A percentile compares a stretch with the other conserved stretches of the same genome.
These are phyloP conservation scores for Chalara sp. DNA, from an alignment of 2,329 filamentous ascomycete genomes.

Conservation along the genomic window DNA sequence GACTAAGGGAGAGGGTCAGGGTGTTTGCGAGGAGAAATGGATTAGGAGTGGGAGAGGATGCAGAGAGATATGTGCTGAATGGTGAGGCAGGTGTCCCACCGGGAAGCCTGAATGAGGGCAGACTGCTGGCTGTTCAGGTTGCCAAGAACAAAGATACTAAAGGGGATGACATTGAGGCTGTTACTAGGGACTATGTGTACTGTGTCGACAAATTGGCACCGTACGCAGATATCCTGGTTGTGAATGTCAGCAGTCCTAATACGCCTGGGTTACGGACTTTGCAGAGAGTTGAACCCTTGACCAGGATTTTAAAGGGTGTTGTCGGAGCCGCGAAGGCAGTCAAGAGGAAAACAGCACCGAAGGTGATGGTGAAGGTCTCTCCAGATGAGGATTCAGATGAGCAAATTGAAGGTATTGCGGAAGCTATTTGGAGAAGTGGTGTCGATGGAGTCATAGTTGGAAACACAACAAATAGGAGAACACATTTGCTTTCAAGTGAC, in stretches of 20 bases:
- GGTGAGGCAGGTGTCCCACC: slow-evolving; percentile 73
- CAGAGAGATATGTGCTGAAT: slow-evolving; percentile 68
- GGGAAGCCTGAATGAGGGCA: slow-evolving; percentile 70
- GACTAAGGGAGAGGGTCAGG: slow-evolving; percentile 70
- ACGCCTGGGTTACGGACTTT: slow-evolving; percentile 84
- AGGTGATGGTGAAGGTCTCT: slow-evolving; percentile 96
- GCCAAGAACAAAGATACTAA: slow-evolving; percentile 95
- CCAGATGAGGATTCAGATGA: slow-evolving; percentile 85
- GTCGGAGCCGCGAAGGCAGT: slow-evolving; percentile 68
- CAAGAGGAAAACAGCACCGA: slow-evolving; percentile 64
- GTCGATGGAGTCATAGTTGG: slow-evolving; percentile 95
- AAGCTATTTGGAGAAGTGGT: slow-evolving; percentile 74
- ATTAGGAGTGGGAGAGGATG: slow-evolving; percentile 52
- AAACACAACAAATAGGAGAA: slow-evolving; percentile 86
- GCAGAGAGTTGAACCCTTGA: slow-evolving; percentile 78
- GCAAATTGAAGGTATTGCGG: slow-evolving; percentile 82
- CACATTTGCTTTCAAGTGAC: slow-evolving; percentile 61
- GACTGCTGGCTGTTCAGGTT: slow-evolving; percentile 83
- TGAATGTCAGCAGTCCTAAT: slow-evolving; percentile 96
- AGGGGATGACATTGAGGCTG: slow-evolving; percentile 75
- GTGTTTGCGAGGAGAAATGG: slow-evolving; percentile 66
- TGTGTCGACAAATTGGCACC: slow-evolving; percentile 76
- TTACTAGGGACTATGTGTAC: slow-evolving; percentile 78
- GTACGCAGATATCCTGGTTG: slow-evolving; percentile 93
- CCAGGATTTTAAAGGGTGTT: slow-evolving; percentile 72